These are phyloP conservation scores for Rubus parviflorus DNA, from an alignment of 306 rosid genomes.

Conservation along the genomic window DNA sequence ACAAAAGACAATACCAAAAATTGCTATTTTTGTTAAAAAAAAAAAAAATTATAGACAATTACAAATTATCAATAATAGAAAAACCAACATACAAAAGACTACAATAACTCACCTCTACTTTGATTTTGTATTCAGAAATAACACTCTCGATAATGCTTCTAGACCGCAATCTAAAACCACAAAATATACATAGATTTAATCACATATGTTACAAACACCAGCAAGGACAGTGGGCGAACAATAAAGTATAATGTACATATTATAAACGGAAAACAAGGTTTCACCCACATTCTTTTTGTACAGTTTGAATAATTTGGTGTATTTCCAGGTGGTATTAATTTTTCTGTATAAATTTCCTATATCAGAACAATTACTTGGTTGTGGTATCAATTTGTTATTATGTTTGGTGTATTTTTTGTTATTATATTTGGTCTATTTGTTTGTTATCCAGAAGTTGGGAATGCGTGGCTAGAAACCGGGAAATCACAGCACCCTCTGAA, in stretches of 20 bases:
- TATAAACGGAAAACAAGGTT: not conserved
- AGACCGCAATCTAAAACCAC: constrained; percentile 64
- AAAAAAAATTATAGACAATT: not conserved
- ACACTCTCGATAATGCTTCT: constrained; percentile 72
- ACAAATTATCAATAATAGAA: not conserved
- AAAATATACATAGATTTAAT: constrained; percentile 8
- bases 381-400: too few species aligned
- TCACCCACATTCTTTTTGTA: not conserved
- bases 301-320: not conserved
- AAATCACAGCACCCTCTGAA: too few species aligned
- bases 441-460: too few species aligned
- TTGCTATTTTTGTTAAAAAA: not conserved
- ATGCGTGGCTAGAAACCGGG: too few species aligned
- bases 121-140: constrained; percentile 61
- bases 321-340: too few species aligned
- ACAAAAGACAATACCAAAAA: not conserved
- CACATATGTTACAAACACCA: constrained; percentile 20
- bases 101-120: constrained; percentile 59
- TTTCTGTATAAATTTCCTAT: too few species aligned
- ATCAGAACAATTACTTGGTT: too few species aligned
- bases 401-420: too few species aligned
- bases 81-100: constrained; percentile 6
- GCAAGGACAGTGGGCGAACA: constrained; percentile 14
- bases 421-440: too few species aligned
- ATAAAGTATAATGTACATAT: not conserved